These are phyloP conservation scores for Tuber microsphaerosporum DNA, from an alignment of 495 filamentous ascomycete genomes.

Conservation along the genomic window DNA sequence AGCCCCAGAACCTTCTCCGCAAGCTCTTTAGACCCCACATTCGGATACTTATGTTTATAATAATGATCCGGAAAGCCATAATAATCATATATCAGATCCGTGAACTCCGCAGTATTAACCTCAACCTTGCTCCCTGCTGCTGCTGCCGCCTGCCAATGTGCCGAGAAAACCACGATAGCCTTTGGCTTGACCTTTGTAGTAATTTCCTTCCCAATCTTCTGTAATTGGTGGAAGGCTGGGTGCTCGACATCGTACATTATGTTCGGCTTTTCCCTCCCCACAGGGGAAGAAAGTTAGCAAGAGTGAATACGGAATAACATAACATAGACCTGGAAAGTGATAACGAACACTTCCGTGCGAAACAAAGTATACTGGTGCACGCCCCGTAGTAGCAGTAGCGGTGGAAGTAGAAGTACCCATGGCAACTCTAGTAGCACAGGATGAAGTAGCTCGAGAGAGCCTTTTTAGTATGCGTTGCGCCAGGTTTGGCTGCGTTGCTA, in stretches of 20 bases:
- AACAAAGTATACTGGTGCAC: slow-evolving; percentile 69
- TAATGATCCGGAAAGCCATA: slow-evolving; percentile 65
- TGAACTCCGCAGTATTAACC: slow-evolving; percentile 64
- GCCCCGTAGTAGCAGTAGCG: slow-evolving; percentile 8
- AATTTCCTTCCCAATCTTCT: slow-evolving; percentile 67
- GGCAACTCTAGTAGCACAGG: slow-evolving; percentile 3
- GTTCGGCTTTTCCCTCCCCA: slow-evolving; percentile 52
- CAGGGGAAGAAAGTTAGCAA: slow-evolving; percentile 12
- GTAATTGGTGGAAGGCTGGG: slow-evolving; percentile 65
- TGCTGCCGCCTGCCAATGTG: slow-evolving; percentile 67
- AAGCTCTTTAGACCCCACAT: slow-evolving; percentile 58
- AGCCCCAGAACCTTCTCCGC: slow-evolving; percentile 58
- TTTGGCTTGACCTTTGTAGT: slow-evolving; percentile 70
- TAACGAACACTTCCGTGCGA: slow-evolving; percentile 66
- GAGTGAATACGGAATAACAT: background rate
- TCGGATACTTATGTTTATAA: slow-evolving; percentile 62
- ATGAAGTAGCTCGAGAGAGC: background rate
- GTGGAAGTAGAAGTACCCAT: background rate
- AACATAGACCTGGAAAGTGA: slow-evolving; percentile 5
- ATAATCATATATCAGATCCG: slow-evolving; percentile 78
- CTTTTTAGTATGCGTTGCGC: background rate
- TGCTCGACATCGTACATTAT: slow-evolving; percentile 68
- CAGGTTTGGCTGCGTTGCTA: background rate
- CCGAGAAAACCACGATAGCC: slow-evolving; percentile 79
- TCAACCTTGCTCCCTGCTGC: slow-evolving; percentile 50